Base-by-base conservation (phyloP, 2,329 filamentous ascomycete species). In the Cladorrhinum sp. region DNA sequence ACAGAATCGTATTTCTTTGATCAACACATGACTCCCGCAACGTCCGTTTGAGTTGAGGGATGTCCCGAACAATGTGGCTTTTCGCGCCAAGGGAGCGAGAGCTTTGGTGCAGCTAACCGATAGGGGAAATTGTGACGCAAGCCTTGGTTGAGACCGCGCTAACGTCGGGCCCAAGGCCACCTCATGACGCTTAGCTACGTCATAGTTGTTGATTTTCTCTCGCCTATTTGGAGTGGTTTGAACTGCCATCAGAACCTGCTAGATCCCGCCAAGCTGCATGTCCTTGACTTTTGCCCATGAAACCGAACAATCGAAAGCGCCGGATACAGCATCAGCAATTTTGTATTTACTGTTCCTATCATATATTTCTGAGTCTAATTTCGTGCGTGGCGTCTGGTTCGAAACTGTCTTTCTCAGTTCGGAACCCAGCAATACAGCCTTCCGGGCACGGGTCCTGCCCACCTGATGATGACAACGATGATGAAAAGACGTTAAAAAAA, bases 381-480 rank as follows among this genome's bases (percentile, higher is more conserved):
- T 45, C 41, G 16, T 13, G 41, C 41, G 41, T 45, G 36, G 36
- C 36, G 36, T 13, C 16, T 29, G 25, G 36, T 13, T 41, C 36
- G 36, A 41, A 13, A 13, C 10, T 13, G 36, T 13, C 36, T 5
- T 3, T 3, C 3, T 13, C 16, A 6, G 16, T 41, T 4, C 6
- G 3, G 6, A 4, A 41, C 16, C 12, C 36, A 38, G 51, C 27
- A 3, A 20, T 29, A 3, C 29, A 32, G 51, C 2, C 29, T n/a
- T 36, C 51, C 52, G 24, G 32, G 32, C 29, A 48, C 22, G 45
- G 45, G 22, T 24, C 45, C 45, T 38, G 52, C 36, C 27, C 52
- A 59, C 60, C 62, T 58, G 59, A 65, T 67, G 63, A 69, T 65
- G 64, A 66, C 67, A 67, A 58, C 55, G 61, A 69, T 68, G 67